Evolutionary conservation across 768 basidiomycete genomes (phyloP), one percentile per base, ranked within the genome.

Genomic region (Saitozyma podzolica): DNA sequence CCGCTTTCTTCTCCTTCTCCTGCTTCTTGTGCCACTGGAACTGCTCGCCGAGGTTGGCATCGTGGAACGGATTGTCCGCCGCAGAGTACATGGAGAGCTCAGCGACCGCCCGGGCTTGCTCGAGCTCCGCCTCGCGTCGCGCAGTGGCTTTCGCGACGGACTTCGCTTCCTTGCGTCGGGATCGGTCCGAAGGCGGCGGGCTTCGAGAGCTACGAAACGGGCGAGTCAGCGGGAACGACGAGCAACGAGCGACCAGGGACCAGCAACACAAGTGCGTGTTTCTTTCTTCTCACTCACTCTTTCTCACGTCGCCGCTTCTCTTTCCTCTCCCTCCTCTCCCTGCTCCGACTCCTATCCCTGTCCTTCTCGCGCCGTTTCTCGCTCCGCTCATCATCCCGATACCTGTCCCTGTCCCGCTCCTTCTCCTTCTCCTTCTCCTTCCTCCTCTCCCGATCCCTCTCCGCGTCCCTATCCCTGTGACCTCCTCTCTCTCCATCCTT

Each of bases 1-100:
- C 96, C 63, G 86, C 82, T 81, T 95, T 97, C 72, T 86, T 85
- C 78, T 99, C 96, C 82, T 92, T 92, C 79, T 99, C 96, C 37
- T 87, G 86, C 83, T 99, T 99, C 84, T 99, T 99, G 82, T 93
- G 91, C 96, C 96, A 99, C 61, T 90, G 87, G 80, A 99, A 99
- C 78, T 94, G 92, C 76, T 97, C 91, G 19, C 88, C 89, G 40
- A 98, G 88, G 79, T 98, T 97, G 65, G 91, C 88, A 72, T 98
- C 96, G 80, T 96, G 92, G 83, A 98, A 99, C 0, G 96, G 96
- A 75, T 98, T 99, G 83, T 98, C 94, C 11, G 88, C 87, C 52
- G 93, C 91, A 68, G 92, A 93, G 83, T 98, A 98, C 67, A 96
- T 89, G 68, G 92, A 94, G 49, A 98, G 85, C 80, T 98, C 95